A percentile compares a stretch with the other conserved stretches of the same genome.
These are phyloP conservation scores for Phytopythium montanum DNA, from an alignment of 352 stramenopile genomes.

Conservation along the genomic window DNA sequence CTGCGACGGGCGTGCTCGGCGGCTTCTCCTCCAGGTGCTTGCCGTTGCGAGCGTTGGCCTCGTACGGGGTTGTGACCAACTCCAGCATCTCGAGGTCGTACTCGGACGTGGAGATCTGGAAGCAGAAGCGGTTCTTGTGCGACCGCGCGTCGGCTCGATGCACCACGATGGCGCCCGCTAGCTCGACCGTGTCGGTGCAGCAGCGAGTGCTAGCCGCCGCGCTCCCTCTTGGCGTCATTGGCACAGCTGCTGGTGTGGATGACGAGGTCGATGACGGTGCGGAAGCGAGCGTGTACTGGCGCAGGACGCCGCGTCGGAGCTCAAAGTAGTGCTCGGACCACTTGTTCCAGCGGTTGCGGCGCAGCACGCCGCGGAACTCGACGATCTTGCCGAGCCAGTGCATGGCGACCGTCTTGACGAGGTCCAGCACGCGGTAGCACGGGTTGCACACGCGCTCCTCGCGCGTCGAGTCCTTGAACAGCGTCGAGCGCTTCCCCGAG, in stretches of 20 bases:
- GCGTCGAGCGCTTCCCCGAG: conserved; percentile 54
- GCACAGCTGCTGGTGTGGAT: not conserved
- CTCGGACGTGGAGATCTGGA: conserved; percentile 72
- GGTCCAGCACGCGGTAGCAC: conserved; percentile 63
- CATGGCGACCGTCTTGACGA: conserved; percentile 60
- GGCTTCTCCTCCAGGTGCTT: conserved; percentile 4
- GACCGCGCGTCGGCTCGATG: conserved; percentile 63
- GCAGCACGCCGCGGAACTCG: conserved; percentile 65
- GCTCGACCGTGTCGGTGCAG: conserved; percentile 62
- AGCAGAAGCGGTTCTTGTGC: conserved; percentile 75
- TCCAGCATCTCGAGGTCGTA: conserved; percentile 21
- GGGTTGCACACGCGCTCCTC: conserved; percentile 68
- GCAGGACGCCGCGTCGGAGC: conserved; percentile 65
- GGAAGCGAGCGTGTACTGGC: conserved; percentile 71
- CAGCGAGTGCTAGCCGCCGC: conserved; percentile 10
- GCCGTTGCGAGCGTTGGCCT: not conserved
- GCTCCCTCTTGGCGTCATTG: not conserved
- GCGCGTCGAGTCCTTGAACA: conserved; percentile 63
- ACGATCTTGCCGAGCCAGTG: conserved; percentile 69
- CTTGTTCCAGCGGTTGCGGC: conserved; percentile 70
- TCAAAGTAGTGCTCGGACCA: conserved; percentile 84
- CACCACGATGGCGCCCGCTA: conserved; percentile 80
- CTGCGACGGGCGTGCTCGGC: not conserved
- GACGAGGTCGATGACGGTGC: conserved; percentile 5
- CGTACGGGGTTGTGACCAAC: conserved; percentile 4